These are phyloP conservation scores for Cylindrotheca fusiformis DNA, from an alignment of 108 stramenopile species.

Conservation along the genomic window DNA sequence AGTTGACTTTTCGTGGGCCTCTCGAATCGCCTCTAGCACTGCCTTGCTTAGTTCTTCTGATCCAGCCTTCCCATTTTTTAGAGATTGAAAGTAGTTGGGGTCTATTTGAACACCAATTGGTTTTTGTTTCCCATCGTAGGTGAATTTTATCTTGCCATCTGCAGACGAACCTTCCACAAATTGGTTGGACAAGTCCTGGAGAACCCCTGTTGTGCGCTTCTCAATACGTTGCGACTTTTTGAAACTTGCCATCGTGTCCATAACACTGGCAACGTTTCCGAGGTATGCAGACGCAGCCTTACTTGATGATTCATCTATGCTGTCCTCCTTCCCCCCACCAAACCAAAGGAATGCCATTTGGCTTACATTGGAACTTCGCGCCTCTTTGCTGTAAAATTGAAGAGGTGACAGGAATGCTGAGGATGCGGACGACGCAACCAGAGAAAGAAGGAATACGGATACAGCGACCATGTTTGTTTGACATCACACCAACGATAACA, in stretches of 20 bases:
- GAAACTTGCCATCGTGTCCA: conserved; percentile 43
- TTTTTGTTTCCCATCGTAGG: conserved; percentile 38
- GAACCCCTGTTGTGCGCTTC: conserved; percentile 24
- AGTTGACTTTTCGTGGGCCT: conserved; percentile 38
- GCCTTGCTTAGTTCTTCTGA: conserved; percentile 21
- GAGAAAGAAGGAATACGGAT: too few relatives aligned
- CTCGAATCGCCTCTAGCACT: conserved; percentile 41
- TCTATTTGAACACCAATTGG: conserved; percentile 40
- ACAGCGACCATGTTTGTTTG: too few relatives aligned
- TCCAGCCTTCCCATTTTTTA: not conserved
- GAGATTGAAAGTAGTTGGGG: conserved; percentile 25
- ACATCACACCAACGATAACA: too few relatives aligned
- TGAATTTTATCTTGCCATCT: conserved; percentile 51
- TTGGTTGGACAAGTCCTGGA: conserved; percentile 34
- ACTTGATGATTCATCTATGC: not conserved
- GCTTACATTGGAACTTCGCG: too few relatives aligned
- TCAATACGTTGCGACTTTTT: conserved; percentile 35
- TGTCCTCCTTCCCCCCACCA: conserved; percentile 4
- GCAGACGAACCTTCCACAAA: conserved; percentile 38
- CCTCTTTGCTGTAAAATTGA: too few relatives aligned
- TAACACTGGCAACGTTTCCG: conserved; percentile 25
- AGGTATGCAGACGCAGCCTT: conserved; percentile 1
- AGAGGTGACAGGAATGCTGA: too few relatives aligned
- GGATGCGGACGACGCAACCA: too few relatives aligned
- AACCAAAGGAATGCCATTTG: conserved; percentile 21